Conservation (phyloP, 768 basidiomycete species). For the Polyporus arcularius region DNA sequence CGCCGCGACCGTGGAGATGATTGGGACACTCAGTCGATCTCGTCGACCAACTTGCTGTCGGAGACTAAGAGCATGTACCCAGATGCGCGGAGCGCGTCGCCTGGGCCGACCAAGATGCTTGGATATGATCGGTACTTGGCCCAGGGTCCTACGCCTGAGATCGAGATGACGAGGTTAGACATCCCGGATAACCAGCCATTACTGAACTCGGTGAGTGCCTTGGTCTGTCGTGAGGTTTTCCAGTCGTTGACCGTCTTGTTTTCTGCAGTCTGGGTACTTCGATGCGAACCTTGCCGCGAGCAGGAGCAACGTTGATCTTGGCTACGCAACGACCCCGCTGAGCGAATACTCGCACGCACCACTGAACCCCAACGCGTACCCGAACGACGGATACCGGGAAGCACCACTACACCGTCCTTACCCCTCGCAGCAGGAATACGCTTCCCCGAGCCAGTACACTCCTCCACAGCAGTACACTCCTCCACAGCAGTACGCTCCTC, state of each 20-base stretch:
- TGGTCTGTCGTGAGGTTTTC: neutral
- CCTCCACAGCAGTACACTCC: conserved; percentile 7
- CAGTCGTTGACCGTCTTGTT: no score
- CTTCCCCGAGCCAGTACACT: neutral
- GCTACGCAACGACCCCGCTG: conserved; percentile 41
- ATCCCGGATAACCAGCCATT: conserved; percentile 57
- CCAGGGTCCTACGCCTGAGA: conserved; percentile 44
- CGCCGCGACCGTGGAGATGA: conserved; percentile 85
- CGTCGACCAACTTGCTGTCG: conserved; percentile 54
- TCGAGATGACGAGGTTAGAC: conserved; percentile 61
- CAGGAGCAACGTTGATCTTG: conserved; percentile 20
- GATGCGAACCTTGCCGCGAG: conserved; percentile 22
- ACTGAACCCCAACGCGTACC: conserved; percentile 41
- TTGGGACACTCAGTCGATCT: conserved; percentile 82
- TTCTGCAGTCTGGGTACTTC: conserved; percentile 18
- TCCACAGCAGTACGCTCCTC: neutral
- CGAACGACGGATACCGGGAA: conserved; percentile 47
- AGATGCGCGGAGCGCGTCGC: conserved; percentile 40
- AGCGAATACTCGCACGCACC: conserved; percentile 20
- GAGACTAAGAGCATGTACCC: conserved; percentile 44
- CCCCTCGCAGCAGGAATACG: conserved; percentile 14
- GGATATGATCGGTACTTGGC: conserved; percentile 64
- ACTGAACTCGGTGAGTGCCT: conserved; percentile 31
- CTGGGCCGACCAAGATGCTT: conserved; percentile 35
- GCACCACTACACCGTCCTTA: conserved; percentile 66